Evolutionary conservation across 345 rosid genomes (phyloP).

Genomic region (Toxicodendron radicans): DNA sequence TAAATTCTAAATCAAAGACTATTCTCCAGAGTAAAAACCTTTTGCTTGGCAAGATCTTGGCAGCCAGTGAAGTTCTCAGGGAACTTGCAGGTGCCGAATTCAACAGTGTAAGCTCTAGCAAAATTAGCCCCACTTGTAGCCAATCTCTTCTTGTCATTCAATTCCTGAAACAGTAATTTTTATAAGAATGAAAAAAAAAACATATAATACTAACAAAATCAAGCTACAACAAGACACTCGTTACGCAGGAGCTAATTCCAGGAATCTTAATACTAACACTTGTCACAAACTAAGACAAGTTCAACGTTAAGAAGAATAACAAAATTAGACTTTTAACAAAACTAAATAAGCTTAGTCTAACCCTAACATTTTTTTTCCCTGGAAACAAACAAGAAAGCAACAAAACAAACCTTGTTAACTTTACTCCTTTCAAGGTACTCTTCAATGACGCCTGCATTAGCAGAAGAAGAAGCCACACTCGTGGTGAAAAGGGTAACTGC

Average conservation of each 20-base stretch:
- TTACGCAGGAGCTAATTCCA: too few relatives aligned
- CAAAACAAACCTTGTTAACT: conserved; percentile 73
- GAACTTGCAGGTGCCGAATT: conserved; percentile 94
- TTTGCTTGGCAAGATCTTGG: conserved; percentile 98
- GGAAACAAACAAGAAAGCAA: neutral
- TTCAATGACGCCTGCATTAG: conserved; percentile 81
- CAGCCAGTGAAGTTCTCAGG: conserved; percentile 98
- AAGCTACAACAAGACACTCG: too few relatives aligned
- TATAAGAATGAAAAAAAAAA: too few relatives aligned
- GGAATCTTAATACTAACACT: too few relatives aligned
- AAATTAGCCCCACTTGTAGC: conserved; percentile 98
- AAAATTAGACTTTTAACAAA: too few relatives aligned
- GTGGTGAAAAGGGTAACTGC: conserved; percentile 76
- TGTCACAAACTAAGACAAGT: too few relatives aligned
- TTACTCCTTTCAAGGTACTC: conserved; percentile 98
- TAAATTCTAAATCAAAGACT: too few relatives aligned
- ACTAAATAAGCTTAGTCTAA: too few relatives aligned
- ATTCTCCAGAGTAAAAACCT: conserved; percentile 39
- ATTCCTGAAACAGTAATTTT: conserved; percentile 46
- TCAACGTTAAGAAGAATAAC: too few relatives aligned
- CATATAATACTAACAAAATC: too few relatives aligned
- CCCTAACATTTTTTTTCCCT: too few relatives aligned
- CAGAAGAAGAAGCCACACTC: conserved; percentile 60
- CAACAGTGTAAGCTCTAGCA: conserved; percentile 89
- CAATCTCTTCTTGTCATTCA: conserved; percentile 95